Evolutionary conservation across 1,139 yeast species (phyloP).

Genomic region (Blastobotrys niveus): DNA sequence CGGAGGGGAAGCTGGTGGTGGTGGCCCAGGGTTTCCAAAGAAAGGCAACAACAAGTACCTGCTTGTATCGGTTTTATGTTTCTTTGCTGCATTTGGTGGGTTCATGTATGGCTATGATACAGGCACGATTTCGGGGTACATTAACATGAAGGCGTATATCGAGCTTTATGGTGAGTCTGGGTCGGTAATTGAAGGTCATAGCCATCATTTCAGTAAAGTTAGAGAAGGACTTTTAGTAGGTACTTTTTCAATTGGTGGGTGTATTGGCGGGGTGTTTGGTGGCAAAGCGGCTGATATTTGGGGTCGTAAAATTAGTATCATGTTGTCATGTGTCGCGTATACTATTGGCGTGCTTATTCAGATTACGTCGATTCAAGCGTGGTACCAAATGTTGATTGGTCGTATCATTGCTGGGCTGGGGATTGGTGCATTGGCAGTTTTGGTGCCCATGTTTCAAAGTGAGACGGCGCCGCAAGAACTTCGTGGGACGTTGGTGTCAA

Average conservation of each 20-base stretch:
- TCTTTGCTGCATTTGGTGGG: constrained; percentile 27
- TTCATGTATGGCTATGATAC: constrained; percentile 52
- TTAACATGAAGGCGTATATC: constrained; percentile 61
- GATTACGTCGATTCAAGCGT: constrained; percentile 39
- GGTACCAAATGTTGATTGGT: constrained; percentile 41
- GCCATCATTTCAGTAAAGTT: constrained; percentile 34
- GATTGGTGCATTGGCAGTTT: constrained; percentile 62
- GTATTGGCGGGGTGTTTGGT: constrained; percentile 47
- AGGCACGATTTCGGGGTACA: constrained; percentile 61
- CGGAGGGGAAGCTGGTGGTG: too few species aligned
- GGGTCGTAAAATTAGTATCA: constrained; percentile 49
- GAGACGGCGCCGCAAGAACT: constrained; percentile 64
- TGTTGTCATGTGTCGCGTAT: constrained; percentile 43
- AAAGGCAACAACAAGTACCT: neutral
- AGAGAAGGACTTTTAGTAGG: constrained; percentile 48
- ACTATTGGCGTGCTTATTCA: constrained; percentile 49
- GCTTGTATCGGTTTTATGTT: constrained; percentile 17
- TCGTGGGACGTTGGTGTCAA: constrained; percentile 62
- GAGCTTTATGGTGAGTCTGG: constrained; percentile 43
- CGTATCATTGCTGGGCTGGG: constrained; percentile 54
- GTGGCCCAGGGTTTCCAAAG: too few species aligned
- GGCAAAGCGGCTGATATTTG: constrained; percentile 44
- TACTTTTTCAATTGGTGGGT: constrained; percentile 50
- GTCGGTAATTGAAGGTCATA: constrained; percentile 18
- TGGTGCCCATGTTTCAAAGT: constrained; percentile 61